A percentile compares a stretch with the other conserved stretches of the same genome.
Evolutionary conservation across 768 basidiomycete species (phyloP).

Genomic region (Strobilomyces dryophilus): DNA sequence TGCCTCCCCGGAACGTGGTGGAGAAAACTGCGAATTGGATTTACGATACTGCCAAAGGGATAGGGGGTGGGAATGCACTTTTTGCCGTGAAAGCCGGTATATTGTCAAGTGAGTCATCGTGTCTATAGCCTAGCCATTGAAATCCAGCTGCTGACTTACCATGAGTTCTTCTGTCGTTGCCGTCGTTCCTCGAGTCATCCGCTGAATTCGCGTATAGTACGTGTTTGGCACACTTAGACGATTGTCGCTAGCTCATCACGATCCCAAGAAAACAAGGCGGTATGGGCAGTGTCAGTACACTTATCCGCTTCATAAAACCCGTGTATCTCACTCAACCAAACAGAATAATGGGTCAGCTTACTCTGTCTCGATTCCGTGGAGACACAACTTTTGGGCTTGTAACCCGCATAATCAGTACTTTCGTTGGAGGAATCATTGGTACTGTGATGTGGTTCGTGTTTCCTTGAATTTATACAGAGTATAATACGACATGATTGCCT

Average conservation of each 20-base stretch:
- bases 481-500: not conserved
- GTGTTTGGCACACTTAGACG: constrained; percentile 19
- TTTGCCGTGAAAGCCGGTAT: constrained; percentile 71
- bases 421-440: constrained; percentile 60
- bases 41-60: constrained; percentile 36
- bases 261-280: constrained; percentile 52
- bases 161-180: constrained; percentile 54
- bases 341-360: constrained; percentile 75
- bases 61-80: constrained; percentile 56
- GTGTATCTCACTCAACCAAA: constrained; percentile 2
- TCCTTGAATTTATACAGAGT: not conserved
- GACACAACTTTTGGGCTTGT: constrained; percentile 69
- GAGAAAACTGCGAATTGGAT: constrained; percentile 48
- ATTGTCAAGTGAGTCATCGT: constrained; percentile 45
- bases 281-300: constrained; percentile 65
- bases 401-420: constrained; percentile 59
- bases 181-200: constrained; percentile 51
- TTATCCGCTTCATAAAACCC: not conserved
- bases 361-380: constrained; percentile 65
- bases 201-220: constrained; percentile 57
- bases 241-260: constrained; percentile 1
- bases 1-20: constrained; percentile 60
- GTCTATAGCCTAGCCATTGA: not conserved
- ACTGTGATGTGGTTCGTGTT: constrained; percentile 58
- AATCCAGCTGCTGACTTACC: not conserved